Conservation (phyloP, 2,329 filamentous ascomycete genomes). For the Curvularia hawaiiensis region DNA sequence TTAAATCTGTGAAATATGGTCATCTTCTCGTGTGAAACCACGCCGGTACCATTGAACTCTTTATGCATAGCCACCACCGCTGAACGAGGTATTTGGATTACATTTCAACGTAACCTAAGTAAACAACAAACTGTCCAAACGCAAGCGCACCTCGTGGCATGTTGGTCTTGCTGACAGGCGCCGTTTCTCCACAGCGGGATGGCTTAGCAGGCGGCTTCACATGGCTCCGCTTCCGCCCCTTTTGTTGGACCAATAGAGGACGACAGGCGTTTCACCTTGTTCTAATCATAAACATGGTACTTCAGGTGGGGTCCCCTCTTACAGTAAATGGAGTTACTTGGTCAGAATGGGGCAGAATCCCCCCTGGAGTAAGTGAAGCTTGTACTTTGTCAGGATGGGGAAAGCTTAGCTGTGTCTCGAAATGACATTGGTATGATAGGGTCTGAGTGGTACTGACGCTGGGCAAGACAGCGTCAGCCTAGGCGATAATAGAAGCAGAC, state of each 20-base stretch:
- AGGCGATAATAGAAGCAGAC: not conserved
- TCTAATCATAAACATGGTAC: conserved; percentile 16
- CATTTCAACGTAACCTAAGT: conserved; percentile 12
- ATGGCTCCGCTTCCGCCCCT: conserved; percentile 19
- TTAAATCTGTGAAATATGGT: conserved; percentile 27
- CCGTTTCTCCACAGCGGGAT: conserved; percentile 28
- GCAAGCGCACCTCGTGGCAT: not conserved
- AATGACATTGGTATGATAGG: conserved; percentile 14
- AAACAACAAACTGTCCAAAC: not conserved
- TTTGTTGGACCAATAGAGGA: conserved; percentile 18
- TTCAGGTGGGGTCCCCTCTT: conserved; percentile 10
- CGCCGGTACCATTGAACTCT: conserved; percentile 14
- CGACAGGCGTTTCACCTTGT: conserved; percentile 16
- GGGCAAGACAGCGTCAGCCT: conserved; percentile 1
- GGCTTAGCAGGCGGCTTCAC: conserved; percentile 20
- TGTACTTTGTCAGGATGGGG: not conserved
- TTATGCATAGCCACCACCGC: conserved; percentile 16
- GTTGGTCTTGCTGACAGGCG: conserved; percentile 15
- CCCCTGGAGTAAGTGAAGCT: conserved; percentile 7
- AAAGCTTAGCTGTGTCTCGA: conserved; percentile 4
- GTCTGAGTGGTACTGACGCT: conserved; percentile 3
- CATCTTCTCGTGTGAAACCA: conserved; percentile 28
- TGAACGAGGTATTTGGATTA: conserved; percentile 8
- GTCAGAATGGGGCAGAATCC: not conserved
- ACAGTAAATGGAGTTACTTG: conserved; percentile 8